Conservation (phyloP, 306 rosid species). For the Prunus campanulata region DNA sequence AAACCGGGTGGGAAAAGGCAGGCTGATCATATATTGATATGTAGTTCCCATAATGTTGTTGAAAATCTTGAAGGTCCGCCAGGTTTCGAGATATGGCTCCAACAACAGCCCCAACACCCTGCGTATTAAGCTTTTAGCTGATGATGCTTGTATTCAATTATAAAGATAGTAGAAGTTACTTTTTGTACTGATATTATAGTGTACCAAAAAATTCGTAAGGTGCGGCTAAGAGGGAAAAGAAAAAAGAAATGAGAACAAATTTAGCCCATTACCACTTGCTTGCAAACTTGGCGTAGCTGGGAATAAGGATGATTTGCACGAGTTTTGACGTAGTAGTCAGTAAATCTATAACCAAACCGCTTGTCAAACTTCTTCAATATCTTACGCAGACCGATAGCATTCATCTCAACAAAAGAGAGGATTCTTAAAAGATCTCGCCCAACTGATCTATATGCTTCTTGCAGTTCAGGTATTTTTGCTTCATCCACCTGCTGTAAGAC, state of each 20-base stretch:
- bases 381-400: slow-evolving; percentile 84
- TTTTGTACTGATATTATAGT: too few species aligned
- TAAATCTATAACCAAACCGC: slow-evolving; percentile 75
- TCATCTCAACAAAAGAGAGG: slow-evolving; percentile 72
- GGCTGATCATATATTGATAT: slow-evolving; percentile 91
- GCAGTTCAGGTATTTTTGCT: slow-evolving; percentile 46
- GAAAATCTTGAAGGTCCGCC: slow-evolving; percentile 59
- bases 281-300: slow-evolving; percentile 85
- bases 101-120: slow-evolving; percentile 89
- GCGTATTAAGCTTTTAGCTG: slow-evolving; percentile 22
- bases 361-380: slow-evolving; percentile 90
- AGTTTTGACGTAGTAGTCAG: slow-evolving; percentile 84
- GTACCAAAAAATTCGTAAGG: background rate
- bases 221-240: background rate
- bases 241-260: slow-evolving; percentile 2
- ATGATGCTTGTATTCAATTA: background rate
- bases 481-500: slow-evolving; percentile 54
- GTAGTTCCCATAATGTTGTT: slow-evolving; percentile 66
- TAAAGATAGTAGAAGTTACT: background rate
- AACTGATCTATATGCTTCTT: slow-evolving; percentile 63
- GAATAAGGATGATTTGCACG: slow-evolving; percentile 94
- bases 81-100: slow-evolving; percentile 90
- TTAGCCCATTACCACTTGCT: slow-evolving; percentile 78
- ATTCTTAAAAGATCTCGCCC: slow-evolving; percentile 77
- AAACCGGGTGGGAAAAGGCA: slow-evolving; percentile 74